Base-by-base conservation (phyloP, 257 asterid genomes). In the Euphrasia confusa region DNA sequence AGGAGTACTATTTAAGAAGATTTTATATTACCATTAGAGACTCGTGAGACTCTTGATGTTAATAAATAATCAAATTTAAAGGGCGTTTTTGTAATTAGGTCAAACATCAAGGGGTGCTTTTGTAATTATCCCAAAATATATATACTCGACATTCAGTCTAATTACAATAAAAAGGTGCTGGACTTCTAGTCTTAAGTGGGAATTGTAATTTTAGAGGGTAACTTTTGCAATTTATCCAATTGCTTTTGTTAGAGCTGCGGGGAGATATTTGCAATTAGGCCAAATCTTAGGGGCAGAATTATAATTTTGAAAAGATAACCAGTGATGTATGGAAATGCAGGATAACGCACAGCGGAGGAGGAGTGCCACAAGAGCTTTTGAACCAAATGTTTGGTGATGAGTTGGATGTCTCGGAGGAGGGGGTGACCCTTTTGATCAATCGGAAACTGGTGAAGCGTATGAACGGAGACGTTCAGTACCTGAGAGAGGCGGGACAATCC, bases 381-480 rank as follows among this genome's bases (percentile, higher is more conserved):
- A 75, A 68, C 79, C 80, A 85, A 60, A 92, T 92, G 95, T 92
- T 89, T 6, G 94, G 94, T 0, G 85, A 73, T 15, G 80, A 71
- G 13, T 68, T 35, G 21, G 89, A 83, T 1, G 73, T 78, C 3
- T 75, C 85, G 0, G 99, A 87, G 63, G 99, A 92, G 1, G 97
- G 96, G 10, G 89, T 92, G 52, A 81, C 95, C 77, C 84, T 92
- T 2, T 84, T 92, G 8, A 77, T 84, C 68, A 81, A 95, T 71
- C 63, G 96, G 63, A 92, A 89, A 65, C 75, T 89, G 70, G 88
- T 89, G 81, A 92, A 87, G 83, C 91, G 83, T 14, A 92, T 92
- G 99, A 89, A 89, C 47, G 99, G 99, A 52, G 99, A 92, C 30
- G 91, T 92, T 67, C 94, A 87, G 81, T 89, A 92, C 74, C 87